These are phyloP conservation scores for Phytophthora citricola DNA, from an alignment of 352 stramenopile species.

Conservation along the genomic window DNA sequence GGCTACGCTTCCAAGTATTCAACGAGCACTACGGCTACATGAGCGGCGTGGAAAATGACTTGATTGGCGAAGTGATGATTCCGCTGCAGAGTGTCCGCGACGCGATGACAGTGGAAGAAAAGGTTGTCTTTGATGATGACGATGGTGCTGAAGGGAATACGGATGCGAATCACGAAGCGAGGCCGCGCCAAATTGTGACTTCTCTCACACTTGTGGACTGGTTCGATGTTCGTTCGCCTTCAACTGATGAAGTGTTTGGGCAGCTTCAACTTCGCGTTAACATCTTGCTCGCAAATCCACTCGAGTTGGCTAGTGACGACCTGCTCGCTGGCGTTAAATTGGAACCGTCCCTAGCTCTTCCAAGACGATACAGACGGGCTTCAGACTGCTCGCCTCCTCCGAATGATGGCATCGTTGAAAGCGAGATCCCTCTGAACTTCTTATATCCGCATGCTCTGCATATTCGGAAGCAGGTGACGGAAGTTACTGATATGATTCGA, in stretches of 20 bases:
- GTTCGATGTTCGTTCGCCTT: conserved; percentile 74
- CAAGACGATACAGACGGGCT: conserved; percentile 43
- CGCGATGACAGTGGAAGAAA: conserved; percentile 68
- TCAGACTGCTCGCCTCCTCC: conserved; percentile 52
- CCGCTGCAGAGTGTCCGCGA: conserved; percentile 74
- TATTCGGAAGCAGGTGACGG: conserved; percentile 65
- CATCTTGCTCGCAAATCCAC: conserved; percentile 69
- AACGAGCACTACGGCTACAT: conserved; percentile 85
- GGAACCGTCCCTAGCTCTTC: conserved; percentile 24
- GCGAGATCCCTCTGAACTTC: conserved; percentile 72
- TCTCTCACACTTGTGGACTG: conserved; percentile 80
- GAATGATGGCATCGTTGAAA: conserved; percentile 54
- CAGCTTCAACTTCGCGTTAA: conserved; percentile 82
- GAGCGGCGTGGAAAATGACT: conserved; percentile 73
- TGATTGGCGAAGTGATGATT: conserved; percentile 78
- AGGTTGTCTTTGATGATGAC: conserved; percentile 49
- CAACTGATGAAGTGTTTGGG: conserved; percentile 65
- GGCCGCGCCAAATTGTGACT: conserved; percentile 51
- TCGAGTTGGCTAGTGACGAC: conserved; percentile 32
- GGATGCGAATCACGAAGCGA: conserved; percentile 19
- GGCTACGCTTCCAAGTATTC: conserved; percentile 78
- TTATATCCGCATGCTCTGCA: conserved; percentile 77
- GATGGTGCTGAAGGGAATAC: conserved; percentile 26
- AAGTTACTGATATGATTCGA: conserved; percentile 76
- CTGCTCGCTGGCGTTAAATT: conserved; percentile 11